Evolutionary conservation across 2,329 filamentous ascomycete genomes (phyloP), one percentile per base, ranked within the genome.

Genomic region (Metarhizium humberi): DNA sequence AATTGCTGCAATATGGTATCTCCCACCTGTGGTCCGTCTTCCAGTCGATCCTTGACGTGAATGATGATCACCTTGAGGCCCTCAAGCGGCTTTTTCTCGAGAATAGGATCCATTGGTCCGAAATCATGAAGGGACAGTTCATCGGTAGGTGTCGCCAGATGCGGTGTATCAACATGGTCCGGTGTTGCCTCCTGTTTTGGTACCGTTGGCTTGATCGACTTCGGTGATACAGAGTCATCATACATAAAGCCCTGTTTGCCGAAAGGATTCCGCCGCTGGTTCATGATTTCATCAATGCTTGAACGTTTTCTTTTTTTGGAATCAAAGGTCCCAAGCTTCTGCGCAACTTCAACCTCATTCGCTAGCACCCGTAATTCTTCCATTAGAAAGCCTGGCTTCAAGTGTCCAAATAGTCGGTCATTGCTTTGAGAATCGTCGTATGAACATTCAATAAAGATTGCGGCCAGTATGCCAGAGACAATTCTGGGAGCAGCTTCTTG

Each of bases 381-480:
- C 29, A 92, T 82, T 13, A 99, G 72, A 67, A 90, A 94, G 0
- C 84, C 78, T 0, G 94, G 94, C 42, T 90, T 89, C 14, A 99
- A 75, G 63, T 99, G 94, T 0, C 94, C 94, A 61, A 91, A 99
- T 0, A 99, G 77, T 0, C 85, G 81, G 51, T 87, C 85, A 57
- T 94, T 85, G 25, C 82, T 78, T 63, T 91, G 87, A 7, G 82
- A 81, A 68, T 96, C 87, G 58, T 90, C 88, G 69, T 92, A 99
- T 58, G 90, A 95, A 70, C 92, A 97, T 74, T 99, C 94, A 62
- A 99, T 95, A 66, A 97, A 92, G 13, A 99, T 87, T 11, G 87
- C 92, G 0, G 78, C 80, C 0, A 99, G 78, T 4, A 79, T 77
- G 1, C 90, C 89, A 0, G 78, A 73, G 0, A 78, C 87, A 30